A percentile compares a stretch with the other conserved stretches of the same genome.
Conservation (phyloP, 2,329 filamentous ascomycete species). For the Polytolypa hystricis region DNA sequence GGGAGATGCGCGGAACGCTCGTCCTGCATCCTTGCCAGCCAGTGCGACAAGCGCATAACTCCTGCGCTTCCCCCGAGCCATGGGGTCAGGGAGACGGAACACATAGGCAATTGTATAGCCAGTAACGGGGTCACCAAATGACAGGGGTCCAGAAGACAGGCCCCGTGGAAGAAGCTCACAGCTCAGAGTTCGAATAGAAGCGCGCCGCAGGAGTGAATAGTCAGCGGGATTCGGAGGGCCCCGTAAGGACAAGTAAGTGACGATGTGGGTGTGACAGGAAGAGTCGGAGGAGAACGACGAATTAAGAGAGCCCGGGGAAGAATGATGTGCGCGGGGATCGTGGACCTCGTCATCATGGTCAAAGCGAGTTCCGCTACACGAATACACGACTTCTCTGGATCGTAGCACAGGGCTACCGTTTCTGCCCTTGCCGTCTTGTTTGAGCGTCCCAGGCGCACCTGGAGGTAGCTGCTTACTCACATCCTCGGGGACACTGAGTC, state of each 20-base stretch:
- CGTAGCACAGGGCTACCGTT: slow-evolving; percentile 46
- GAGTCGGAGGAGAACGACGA: slow-evolving; percentile 34
- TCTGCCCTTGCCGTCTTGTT: slow-evolving; percentile 37
- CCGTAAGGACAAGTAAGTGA: slow-evolving; percentile 48
- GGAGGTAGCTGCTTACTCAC: slow-evolving; percentile 43
- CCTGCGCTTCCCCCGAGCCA: slow-evolving; percentile 45
- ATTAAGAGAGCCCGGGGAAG: slow-evolving; percentile 28
- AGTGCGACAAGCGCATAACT: slow-evolving; percentile 48
- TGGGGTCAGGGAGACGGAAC: slow-evolving; percentile 47
- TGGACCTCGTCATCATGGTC: slow-evolving; percentile 26
- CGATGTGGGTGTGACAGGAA: slow-evolving; percentile 43
- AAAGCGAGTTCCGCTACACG: slow-evolving; percentile 33
- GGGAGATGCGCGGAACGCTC: slow-evolving; percentile 36
- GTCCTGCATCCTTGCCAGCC: slow-evolving; percentile 41
- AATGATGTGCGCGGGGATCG: slow-evolving; percentile 26
- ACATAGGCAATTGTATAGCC: slow-evolving; percentile 51
- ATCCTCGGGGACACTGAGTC: slow-evolving; percentile 43
- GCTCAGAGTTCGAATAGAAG: slow-evolving; percentile 47
- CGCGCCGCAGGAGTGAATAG: slow-evolving; percentile 45
- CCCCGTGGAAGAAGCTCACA: slow-evolving; percentile 46
- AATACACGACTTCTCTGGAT: slow-evolving; percentile 42
- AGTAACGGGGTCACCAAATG: slow-evolving; percentile 44
- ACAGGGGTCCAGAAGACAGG: slow-evolving; percentile 46
- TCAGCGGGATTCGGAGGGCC: slow-evolving; percentile 43
- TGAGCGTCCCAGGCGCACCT: slow-evolving; percentile 41